Evolutionary conservation across 805 yeast genomes (phyloP), one percentile per base, ranked within the genome.

Genomic region (Citeromyces nyonsensis): DNA sequence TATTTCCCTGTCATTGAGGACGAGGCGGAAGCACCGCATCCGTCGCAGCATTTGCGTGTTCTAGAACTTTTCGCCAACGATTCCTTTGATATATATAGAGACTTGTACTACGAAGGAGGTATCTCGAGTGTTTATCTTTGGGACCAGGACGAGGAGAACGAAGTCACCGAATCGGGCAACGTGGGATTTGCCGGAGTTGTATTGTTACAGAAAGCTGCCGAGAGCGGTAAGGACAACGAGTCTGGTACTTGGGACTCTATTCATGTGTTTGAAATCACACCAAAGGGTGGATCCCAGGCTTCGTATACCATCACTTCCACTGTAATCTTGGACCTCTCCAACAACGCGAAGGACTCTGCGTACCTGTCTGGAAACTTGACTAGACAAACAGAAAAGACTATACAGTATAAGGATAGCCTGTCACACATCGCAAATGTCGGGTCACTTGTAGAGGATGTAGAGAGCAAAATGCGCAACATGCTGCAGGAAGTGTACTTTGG

Each of bases 401-500:
- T 68, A 33, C 56, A 63, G 9, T 59, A 57, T 33, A 55, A 53
- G 26, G 66, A 69, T 36, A 70, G 66, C 32, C 53, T 69, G 18
- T 65, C 75, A n/a, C 96, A 91, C 49, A 67, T 88, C 32, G 73
- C 85, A 24, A 86, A 86, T 48, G 57, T 88, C 38, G 98, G 98
- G 22, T 61, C 79, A 3, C 52, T 85, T 39, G 69, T 91, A 10
- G 98, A 88, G 54, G 94, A 83, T 38, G 66, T 82, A 28, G 98
- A 88, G 57, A 73, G 78, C 38, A 83, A 79, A 49, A 61, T 88
- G 58, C 70, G 98, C 54, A 82, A 81, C 44, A 61, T 81, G 60
- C 63, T 88, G 40, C 94, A 88, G 52, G 94, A 84, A 40, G 96
- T 88, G 18, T 88, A 88, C 52, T 88, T 88, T 49, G 96, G 94